Conservation (phyloP, 2,329 filamentous ascomycete species). For the Colletotrichum orchidophilum region DNA sequence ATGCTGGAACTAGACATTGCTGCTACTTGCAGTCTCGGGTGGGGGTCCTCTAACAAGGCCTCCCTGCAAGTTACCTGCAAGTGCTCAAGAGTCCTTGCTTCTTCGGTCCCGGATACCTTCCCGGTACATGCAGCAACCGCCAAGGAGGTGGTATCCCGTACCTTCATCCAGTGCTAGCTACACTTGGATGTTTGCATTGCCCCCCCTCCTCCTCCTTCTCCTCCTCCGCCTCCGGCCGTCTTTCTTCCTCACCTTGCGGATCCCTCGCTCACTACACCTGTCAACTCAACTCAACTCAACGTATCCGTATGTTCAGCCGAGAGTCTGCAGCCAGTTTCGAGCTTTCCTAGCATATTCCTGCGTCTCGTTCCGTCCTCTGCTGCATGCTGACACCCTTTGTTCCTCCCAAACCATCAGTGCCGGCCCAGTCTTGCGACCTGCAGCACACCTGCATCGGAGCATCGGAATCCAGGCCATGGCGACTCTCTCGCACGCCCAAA, state of each 20-base stretch:
- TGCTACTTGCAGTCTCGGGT: slow-evolving; percentile 24
- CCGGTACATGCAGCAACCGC: neutral
- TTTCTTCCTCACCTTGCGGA: neutral
- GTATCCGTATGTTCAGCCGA: neutral
- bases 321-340: neutral
- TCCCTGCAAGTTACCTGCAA: slow-evolving; percentile 21
- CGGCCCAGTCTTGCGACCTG: slow-evolving; percentile 13
- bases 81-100: slow-evolving; percentile 19
- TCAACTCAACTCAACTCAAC: slow-evolving; percentile 13
- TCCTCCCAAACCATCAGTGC: slow-evolving; percentile 1
- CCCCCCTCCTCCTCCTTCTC: neutral
- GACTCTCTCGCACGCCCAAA: neutral
- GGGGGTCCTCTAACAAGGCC: slow-evolving; percentile 24
- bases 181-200: neutral
- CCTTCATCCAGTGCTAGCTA: neutral
- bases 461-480: neutral
- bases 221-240: neutral
- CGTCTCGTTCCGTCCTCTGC: slow-evolving; percentile 16
- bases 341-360: slow-evolving; percentile 8
- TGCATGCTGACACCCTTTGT: slow-evolving; percentile 12
- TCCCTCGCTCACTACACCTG: slow-evolving; percentile 2
- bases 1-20: neutral
- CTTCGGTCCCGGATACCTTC: slow-evolving; percentile 16
- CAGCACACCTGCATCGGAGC: slow-evolving; percentile 17
- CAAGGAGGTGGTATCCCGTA: neutral